Evolutionary conservation across 805 yeast genomes (phyloP).

Genomic region (Naumovozyma baii): DNA sequence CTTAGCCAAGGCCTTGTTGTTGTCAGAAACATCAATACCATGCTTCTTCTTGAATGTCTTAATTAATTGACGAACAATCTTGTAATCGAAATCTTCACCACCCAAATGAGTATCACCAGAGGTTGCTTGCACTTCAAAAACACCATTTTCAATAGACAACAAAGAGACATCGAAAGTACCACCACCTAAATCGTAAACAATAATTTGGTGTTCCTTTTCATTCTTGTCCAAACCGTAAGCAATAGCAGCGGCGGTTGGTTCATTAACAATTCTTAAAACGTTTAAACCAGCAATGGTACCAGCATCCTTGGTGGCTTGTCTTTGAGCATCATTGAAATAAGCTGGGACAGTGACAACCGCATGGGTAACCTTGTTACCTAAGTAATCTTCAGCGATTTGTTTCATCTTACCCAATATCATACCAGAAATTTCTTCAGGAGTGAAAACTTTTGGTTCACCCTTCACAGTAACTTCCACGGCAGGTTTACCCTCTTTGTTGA

Average conservation of each 20-base stretch:
- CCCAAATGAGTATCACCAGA: slow-evolving; percentile 97
- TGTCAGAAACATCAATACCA: slow-evolving; percentile 69
- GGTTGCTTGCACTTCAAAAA: slow-evolving; percentile 85
- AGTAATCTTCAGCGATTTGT: slow-evolving; percentile 81
- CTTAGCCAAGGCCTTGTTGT: slow-evolving; percentile 82
- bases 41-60: slow-evolving; percentile 89
- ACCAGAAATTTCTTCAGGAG: slow-evolving; percentile 90
- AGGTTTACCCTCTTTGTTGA: slow-evolving; percentile 72
- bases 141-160: slow-evolving; percentile 81
- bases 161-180: slow-evolving; percentile 94
- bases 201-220: slow-evolving; percentile 77
- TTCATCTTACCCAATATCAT: slow-evolving; percentile 91
- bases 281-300: slow-evolving; percentile 87
- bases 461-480: slow-evolving; percentile 63
- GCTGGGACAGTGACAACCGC: slow-evolving; percentile 94
- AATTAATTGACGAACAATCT: slow-evolving; percentile 78
- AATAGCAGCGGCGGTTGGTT: slow-evolving; percentile 96
- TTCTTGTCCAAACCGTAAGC: slow-evolving; percentile 88
- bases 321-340: slow-evolving; percentile 86
- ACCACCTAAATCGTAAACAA: slow-evolving; percentile 94
- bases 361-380: slow-evolving; percentile 75
- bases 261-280: slow-evolving; percentile 81
- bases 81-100: slow-evolving; percentile 93
- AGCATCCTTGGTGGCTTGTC: slow-evolving; percentile 91
- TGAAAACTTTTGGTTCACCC: slow-evolving; percentile 67